These are phyloP conservation scores for Penicillium vulpinum DNA, from an alignment of 2,329 filamentous ascomycete genomes.

Conservation along the genomic window DNA sequence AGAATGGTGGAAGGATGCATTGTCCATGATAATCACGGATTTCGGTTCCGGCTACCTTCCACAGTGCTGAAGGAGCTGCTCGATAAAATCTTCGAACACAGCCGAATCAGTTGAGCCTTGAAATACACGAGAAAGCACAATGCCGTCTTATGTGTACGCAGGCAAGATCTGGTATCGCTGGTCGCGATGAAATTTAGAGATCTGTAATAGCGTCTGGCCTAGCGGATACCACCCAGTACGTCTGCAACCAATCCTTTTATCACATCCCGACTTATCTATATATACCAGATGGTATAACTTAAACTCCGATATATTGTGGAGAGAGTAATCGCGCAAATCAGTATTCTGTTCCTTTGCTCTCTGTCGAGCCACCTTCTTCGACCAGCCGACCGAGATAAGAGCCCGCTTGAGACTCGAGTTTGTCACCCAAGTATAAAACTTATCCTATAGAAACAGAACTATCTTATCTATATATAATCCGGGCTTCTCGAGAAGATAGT, in stretches of 20 bases:
- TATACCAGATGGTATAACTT: background rate
- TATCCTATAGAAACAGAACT: slow-evolving; percentile 18
- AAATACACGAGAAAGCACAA: too few relatives aligned
- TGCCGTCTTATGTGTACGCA: background rate
- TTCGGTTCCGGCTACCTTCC: too few relatives aligned
- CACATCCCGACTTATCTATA: background rate
- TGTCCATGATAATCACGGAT: too few relatives aligned
- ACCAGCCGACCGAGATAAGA: background rate
- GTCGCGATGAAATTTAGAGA: background rate
- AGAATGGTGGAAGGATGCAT: background rate
- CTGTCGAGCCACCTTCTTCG: background rate
- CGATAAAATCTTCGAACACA: too few relatives aligned
- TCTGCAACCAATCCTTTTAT: background rate
- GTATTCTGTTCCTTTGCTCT: background rate
- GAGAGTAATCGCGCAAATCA: background rate
- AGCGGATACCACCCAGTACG: background rate
- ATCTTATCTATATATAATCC: slow-evolving; percentile 25
- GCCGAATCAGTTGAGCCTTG: too few relatives aligned
- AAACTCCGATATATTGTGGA: background rate
- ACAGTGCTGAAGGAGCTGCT: too few relatives aligned
- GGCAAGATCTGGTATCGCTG: background rate
- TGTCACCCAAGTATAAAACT: background rate
- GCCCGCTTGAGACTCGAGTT: background rate
- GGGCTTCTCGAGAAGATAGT: slow-evolving; percentile 26
- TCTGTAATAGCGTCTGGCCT: background rate